phyloP scores from a whole-genome alignment of 2,329 filamentous ascomycete genomes.

The Endoconidiophora polonica region DNA sequence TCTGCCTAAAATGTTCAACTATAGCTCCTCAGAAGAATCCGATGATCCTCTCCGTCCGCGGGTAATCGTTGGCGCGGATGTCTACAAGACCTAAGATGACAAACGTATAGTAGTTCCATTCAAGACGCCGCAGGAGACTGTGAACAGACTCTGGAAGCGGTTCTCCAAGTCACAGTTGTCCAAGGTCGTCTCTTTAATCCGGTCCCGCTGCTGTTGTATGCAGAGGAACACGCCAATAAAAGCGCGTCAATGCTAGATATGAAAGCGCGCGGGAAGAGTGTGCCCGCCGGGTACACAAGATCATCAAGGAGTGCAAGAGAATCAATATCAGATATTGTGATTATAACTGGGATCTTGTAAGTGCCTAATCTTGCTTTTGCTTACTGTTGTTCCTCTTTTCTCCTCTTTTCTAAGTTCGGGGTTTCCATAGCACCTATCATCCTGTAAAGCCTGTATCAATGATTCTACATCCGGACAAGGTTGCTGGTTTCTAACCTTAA shows the following conservation, averaged over 20 bases:
- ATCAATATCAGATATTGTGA: constrained; percentile 69
- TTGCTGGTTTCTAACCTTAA: background rate
- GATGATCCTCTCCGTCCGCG: constrained; percentile 28
- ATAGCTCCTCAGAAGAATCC: constrained; percentile 34
- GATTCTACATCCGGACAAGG: background rate
- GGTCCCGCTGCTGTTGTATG: constrained; percentile 32
- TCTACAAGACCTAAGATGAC: constrained; percentile 12
- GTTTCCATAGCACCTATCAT: no score
- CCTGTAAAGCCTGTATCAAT: constrained; percentile 17
- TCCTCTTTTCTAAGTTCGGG: no score
- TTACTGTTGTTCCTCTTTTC: no score
- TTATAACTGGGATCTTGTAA: constrained; percentile 40
- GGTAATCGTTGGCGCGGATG: no score
- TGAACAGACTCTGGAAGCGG: constrained; percentile 49
- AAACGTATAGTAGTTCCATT: constrained; percentile 18
- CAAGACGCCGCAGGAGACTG: constrained; percentile 41
- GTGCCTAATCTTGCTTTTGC: constrained; percentile 19
- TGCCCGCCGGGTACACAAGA: constrained; percentile 42
- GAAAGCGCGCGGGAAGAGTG: constrained; percentile 49
- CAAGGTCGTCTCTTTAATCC: constrained; percentile 50
- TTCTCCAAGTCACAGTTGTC: constrained; percentile 43
- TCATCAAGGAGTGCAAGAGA: constrained; percentile 48
- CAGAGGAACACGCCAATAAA: constrained; percentile 37
- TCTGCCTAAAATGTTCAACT: constrained; percentile 25
- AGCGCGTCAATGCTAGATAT: constrained; percentile 42